Conservation (phyloP, 805 yeast species). For the Teunomyces pallodes region DNA sequence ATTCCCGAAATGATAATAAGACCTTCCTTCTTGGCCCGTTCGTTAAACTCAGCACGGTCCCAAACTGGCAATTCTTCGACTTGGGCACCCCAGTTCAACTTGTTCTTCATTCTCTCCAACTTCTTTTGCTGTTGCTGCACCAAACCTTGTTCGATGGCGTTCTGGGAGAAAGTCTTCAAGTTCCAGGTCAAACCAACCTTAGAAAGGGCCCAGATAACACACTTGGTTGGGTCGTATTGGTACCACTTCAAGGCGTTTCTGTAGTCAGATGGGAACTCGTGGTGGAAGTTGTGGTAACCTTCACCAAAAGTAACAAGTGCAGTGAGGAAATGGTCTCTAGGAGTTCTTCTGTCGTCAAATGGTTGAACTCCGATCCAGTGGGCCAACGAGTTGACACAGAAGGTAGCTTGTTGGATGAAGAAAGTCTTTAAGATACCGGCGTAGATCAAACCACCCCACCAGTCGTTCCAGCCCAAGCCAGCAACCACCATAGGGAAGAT, state of each 20-base stretch:
- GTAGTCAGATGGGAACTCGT: constrained; percentile 86
- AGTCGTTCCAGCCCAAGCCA: constrained; percentile 28
- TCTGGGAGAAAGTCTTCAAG: constrained; percentile 72
- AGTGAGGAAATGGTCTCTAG: constrained; percentile 77
- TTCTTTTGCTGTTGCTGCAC: constrained; percentile 83
- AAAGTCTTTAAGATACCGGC: constrained; percentile 72
- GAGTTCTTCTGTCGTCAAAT: constrained; percentile 83
- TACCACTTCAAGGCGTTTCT: constrained; percentile 86
- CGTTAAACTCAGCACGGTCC: constrained; percentile 62
- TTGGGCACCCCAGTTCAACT: constrained; percentile 74
- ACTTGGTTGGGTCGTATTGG: constrained; percentile 83
- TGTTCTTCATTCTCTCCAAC: constrained; percentile 58
- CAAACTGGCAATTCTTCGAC: constrained; percentile 68
- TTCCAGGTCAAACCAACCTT: constrained; percentile 69
- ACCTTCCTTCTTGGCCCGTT: constrained; percentile 52
- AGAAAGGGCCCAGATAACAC: constrained; percentile 55
- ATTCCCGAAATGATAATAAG: constrained; percentile 74
- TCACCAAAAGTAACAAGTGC: constrained; percentile 86
- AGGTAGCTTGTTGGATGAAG: constrained; percentile 79
- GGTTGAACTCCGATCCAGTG: constrained; percentile 88
- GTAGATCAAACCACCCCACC: constrained; percentile 72
- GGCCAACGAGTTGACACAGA: constrained; percentile 82
- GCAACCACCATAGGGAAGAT: constrained; percentile 55
- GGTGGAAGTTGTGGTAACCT: constrained; percentile 89
- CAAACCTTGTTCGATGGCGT: constrained; percentile 79